Percentiles rank a stretch among this genome's conserved stretches.
Conservation (phyloP, 176 grass and related monocot species). For the Musa schizocarpa region DNA sequence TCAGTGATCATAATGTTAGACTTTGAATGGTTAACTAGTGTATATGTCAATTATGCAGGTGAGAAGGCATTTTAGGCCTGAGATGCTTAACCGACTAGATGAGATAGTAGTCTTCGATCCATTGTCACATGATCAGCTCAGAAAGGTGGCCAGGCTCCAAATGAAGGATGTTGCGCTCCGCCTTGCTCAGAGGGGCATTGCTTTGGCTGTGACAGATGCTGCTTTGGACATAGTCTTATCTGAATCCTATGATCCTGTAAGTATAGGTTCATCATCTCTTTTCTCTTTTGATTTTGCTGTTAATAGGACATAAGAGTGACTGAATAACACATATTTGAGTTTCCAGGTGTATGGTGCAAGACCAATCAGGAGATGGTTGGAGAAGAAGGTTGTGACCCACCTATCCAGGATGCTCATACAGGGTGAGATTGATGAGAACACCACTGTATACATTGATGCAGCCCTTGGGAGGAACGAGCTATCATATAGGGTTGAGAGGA, state of each 20-base stretch:
- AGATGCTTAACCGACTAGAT: slow-evolving; percentile 81
- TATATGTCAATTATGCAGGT: slow-evolving; percentile 37
- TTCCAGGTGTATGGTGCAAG: slow-evolving; percentile 67
- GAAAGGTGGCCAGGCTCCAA: slow-evolving; percentile 81
- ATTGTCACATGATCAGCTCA: slow-evolving; percentile 71
- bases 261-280: neutral
- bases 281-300: neutral
- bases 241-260: slow-evolving; percentile 73
- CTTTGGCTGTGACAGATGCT: slow-evolving; percentile 80
- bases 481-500: slow-evolving; percentile 45
- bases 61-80: slow-evolving; percentile 83
- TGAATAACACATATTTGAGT: neutral
- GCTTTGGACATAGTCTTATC: slow-evolving; percentile 70
- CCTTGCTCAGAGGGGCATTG: slow-evolving; percentile 68
- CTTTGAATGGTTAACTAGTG: neutral
- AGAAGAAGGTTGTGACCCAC: slow-evolving; percentile 76
- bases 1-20: neutral
- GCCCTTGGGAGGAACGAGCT: slow-evolving; percentile 38
- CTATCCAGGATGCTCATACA: slow-evolving; percentile 84
- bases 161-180: slow-evolving; percentile 94
- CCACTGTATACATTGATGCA: slow-evolving; percentile 59
- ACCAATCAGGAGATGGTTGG: slow-evolving; percentile 79
- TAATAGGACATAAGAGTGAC: neutral
- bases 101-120: slow-evolving; percentile 92
- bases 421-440: slow-evolving; percentile 84